Evolutionary conservation across 257 asterid species (phyloP), one percentile per base, ranked within the genome.

Genomic region (Gentiana dahurica): DNA sequence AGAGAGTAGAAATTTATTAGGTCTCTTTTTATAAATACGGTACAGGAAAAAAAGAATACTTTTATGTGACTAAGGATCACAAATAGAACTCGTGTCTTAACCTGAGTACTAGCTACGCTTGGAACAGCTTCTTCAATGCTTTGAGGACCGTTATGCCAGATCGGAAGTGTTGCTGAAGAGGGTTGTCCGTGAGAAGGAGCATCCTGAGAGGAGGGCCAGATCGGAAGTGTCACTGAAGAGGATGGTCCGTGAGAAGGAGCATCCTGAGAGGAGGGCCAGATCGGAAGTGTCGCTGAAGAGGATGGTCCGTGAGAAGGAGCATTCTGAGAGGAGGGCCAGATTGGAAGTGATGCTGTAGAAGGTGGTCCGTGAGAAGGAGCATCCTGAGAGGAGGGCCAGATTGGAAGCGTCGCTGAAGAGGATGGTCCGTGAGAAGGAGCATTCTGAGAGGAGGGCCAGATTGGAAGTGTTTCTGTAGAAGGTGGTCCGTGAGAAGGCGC

Each of bases 211-310:
- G 24, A 24, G 24, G 24, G 24, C 24, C 24, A 24, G 10, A 41
- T 10, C 24, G 24, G 24, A 24, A 24, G 24, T 24, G 24, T 24
- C 24, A 1, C 24, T 41, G 46, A 41, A 5, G 46, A 41, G 46
- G 58, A 48, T 57, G n/a, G 64, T 35, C 60, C 64, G 46, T 33
- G 63, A 61, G 65, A 41, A 53, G 63, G 55, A 58, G 52, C 36
- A 52, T 55, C 65, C 24, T 47, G 57, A 37, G 65, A 54, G 32
- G 75, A 62, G 32, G 78, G 67, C 65, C 68, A 72, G 10, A 41
- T 10, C 0, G 24, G 24, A 24, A 24, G 24, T 24, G 24, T 24
- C 0, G 24, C 24, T 41, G 46, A 1, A 5, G 46, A 41, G 3
- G 58, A 36, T 57, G n/a, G 64, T 35, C 60, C 64, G 46, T 33